These are phyloP conservation scores for Nakaseomyces uthaithaninus DNA, from an alignment of 1,139 yeast genomes.

Conservation along the genomic window DNA sequence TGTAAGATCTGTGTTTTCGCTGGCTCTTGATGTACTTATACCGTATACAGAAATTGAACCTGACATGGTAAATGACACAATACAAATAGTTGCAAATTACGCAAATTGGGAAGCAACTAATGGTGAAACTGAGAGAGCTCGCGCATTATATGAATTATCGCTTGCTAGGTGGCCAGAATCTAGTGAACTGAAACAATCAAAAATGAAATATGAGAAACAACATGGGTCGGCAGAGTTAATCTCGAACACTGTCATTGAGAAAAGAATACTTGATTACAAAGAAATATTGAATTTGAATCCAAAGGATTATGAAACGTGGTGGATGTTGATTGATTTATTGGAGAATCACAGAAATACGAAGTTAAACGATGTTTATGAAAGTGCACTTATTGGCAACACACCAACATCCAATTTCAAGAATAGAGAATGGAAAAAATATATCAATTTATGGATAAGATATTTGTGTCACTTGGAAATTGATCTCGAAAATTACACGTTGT, in stretches of 20 bases:
- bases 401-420: constrained; percentile 35
- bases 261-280: constrained; percentile 52
- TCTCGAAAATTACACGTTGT: constrained; percentile 36
- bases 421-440: constrained; percentile 55
- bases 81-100: constrained; percentile 43
- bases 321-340: constrained; percentile 53
- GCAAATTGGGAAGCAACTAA: constrained; percentile 65
- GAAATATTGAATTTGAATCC: constrained; percentile 41
- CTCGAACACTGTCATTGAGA: constrained; percentile 43
- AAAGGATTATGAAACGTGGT: constrained; percentile 70
- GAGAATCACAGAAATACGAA: constrained; percentile 26
- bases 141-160: constrained; percentile 47
- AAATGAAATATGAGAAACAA: constrained; percentile 56
- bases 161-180: constrained; percentile 39
- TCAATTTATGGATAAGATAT: constrained; percentile 62
- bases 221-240: constrained; percentile 51
- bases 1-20: constrained; percentile 57
- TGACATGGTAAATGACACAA: constrained; percentile 32
- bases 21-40: constrained; percentile 51
- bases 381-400: constrained; percentile 34
- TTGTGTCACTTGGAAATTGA: constrained; percentile 56
- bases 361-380: constrained; percentile 37
- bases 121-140: constrained; percentile 57
- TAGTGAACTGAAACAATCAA: constrained; percentile 38
- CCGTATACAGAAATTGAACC: constrained; percentile 16